A percentile compares a stretch with the other conserved stretches of the same genome.
phyloP scores from a whole-genome alignment of 768 basidiomycete species.

The Galerina sulciceps region DNA sequence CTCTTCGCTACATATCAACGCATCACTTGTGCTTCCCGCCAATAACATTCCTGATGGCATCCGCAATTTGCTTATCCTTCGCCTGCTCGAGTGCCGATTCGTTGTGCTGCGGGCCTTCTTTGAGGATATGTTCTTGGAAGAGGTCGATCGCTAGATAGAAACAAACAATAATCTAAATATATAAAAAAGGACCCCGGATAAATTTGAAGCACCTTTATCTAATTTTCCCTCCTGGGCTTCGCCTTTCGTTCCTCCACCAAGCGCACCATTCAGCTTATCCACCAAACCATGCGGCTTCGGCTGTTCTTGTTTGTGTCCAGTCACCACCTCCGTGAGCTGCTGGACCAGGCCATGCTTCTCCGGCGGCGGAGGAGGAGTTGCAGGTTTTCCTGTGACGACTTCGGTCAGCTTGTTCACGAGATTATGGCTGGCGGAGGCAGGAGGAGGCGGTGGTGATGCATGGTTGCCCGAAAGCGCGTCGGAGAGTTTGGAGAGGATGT shows the following conservation, averaged over 20 bases:
- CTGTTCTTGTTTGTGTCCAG: constrained; percentile 4
- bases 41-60: constrained; percentile 27
- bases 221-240: constrained; percentile 21
- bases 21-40: not conserved
- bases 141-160: constrained; percentile 25
- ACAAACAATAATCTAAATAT: not conserved
- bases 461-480: constrained; percentile 8
- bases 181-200: not conserved
- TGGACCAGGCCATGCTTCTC: constrained; percentile 1
- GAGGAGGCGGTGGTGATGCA: not conserved
- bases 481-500: constrained; percentile 11
- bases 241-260: constrained; percentile 22
- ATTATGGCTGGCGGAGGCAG: not conserved
- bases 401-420: constrained; percentile 12
- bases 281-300: constrained; percentile 10
- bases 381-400: constrained; percentile 6
- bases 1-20: no score
- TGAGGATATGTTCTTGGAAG: constrained; percentile 29
- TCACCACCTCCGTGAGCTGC: constrained; percentile 1
- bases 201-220: constrained; percentile 23
- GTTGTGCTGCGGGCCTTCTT: constrained; percentile 34
- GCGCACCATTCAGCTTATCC: constrained; percentile 18
- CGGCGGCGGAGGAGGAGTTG: not conserved
- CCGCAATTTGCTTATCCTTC: constrained; percentile 37
- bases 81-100: constrained; percentile 39